These are phyloP conservation scores for Trichoderma sp. DNA, from an alignment of 2,329 filamentous ascomycete species.

Conservation along the genomic window DNA sequence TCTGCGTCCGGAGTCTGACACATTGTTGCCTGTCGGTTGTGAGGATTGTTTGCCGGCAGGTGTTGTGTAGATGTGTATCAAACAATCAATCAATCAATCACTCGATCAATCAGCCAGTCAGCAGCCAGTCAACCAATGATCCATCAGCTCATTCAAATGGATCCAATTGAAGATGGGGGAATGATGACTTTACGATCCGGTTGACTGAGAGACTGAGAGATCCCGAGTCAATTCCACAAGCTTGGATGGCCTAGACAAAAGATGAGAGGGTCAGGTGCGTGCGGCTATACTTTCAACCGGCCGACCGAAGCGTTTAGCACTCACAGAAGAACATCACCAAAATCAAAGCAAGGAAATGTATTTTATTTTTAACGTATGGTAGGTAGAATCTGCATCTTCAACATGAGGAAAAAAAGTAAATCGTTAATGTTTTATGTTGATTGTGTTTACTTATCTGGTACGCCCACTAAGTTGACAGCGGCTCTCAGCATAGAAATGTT, in stretches of 20 bases:
- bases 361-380: no score
- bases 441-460: not conserved
- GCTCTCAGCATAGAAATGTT: not conserved
- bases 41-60: not conserved
- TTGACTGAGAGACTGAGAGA: not conserved
- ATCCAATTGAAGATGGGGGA: not conserved
- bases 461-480: not conserved
- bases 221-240: not conserved
- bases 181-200: not conserved
- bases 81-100: not conserved
- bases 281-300: conserved; percentile 19
- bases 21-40: not conserved
- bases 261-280: conserved; percentile 11
- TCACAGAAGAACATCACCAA: not conserved
- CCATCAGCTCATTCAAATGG: not conserved
- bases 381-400: not conserved
- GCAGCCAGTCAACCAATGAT: not conserved
- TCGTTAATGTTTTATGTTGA: not conserved
- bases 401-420: not conserved
- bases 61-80: not conserved
- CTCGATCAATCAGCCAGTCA: not conserved
- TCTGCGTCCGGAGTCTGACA: conserved; percentile 16
- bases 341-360: not conserved
- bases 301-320: not conserved
- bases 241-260: not conserved